Conservation (phyloP, 441 rosid genomes). For the Euphorbia celastroides region DNA sequence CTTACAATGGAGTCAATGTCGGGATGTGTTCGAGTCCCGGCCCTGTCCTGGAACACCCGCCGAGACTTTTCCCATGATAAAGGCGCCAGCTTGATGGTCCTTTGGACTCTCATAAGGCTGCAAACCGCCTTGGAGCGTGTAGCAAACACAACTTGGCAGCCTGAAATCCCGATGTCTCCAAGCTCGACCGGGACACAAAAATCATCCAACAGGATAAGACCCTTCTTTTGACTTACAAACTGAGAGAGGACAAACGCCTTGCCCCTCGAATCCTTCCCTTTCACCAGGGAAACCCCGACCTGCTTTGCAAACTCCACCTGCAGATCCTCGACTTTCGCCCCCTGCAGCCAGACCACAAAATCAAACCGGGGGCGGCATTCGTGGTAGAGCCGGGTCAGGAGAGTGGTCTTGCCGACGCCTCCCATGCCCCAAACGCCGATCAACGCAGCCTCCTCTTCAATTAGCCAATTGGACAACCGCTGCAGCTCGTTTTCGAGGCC, state of each 20-base stretch:
- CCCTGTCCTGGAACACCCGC: background rate
- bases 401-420: slow-evolving; percentile 16
- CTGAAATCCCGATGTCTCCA: background rate
- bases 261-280: too few species aligned
- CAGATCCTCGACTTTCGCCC: background rate
- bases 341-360: background rate
- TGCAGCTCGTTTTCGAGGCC: background rate
- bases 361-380: background rate
- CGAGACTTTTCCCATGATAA: background rate
- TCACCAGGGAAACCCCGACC: background rate
- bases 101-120: background rate
- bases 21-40: background rate
- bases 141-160: background rate
- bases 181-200: background rate
- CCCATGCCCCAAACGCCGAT: slow-evolving; percentile 13
- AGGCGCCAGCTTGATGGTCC: background rate
- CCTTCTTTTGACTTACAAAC: background rate
- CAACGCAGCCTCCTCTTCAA: background rate
- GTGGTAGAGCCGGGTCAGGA: background rate
- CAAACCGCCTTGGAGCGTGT: background rate
- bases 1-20: background rate
- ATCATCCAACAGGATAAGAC: background rate
- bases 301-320: background rate
- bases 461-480: background rate
- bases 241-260: background rate